phyloP scores from a whole-genome alignment of 1,284 basidiomycete genomes.

The Phenoliferia sp. region DNA sequence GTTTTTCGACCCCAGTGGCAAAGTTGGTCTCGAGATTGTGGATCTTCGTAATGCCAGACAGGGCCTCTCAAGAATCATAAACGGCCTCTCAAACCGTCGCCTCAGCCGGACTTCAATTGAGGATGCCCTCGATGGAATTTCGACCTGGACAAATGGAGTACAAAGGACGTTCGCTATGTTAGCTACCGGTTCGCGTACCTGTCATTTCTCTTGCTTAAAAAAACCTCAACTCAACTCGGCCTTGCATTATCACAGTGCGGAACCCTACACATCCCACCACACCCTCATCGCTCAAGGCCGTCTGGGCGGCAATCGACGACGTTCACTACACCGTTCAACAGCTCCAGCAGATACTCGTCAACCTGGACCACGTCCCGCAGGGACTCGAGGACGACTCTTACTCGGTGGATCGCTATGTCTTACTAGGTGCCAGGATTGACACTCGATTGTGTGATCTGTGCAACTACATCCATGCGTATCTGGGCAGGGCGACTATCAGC shows the following conservation, averaged over 20 bases:
- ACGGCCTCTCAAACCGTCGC: background rate
- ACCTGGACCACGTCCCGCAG: background rate
- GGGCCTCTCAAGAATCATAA: background rate
- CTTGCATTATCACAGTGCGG: background rate
- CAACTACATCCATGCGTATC: background rate
- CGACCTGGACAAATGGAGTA: background rate
- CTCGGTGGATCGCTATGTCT: background rate
- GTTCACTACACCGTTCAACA: constrained; percentile 23
- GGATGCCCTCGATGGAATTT: background rate
- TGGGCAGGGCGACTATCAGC: background rate
- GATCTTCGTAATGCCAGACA: background rate
- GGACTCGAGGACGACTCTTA: background rate
- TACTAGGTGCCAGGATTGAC: background rate
- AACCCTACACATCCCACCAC: background rate
- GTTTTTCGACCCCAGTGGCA: background rate
- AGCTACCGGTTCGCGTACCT: background rate
- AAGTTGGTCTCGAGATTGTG: background rate
- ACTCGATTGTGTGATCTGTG: background rate
- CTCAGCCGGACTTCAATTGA: background rate
- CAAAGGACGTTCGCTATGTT: background rate
- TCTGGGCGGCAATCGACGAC: constrained; percentile 25
- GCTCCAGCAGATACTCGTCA: constrained; percentile 24
- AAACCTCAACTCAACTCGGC: background rate
- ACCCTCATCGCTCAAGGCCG: constrained; percentile 12
- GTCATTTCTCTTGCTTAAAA: too few species aligned